Evolutionary conservation across 2,329 filamentous ascomycete genomes (phyloP).

Genomic region (Nectriaceae sp.): DNA sequence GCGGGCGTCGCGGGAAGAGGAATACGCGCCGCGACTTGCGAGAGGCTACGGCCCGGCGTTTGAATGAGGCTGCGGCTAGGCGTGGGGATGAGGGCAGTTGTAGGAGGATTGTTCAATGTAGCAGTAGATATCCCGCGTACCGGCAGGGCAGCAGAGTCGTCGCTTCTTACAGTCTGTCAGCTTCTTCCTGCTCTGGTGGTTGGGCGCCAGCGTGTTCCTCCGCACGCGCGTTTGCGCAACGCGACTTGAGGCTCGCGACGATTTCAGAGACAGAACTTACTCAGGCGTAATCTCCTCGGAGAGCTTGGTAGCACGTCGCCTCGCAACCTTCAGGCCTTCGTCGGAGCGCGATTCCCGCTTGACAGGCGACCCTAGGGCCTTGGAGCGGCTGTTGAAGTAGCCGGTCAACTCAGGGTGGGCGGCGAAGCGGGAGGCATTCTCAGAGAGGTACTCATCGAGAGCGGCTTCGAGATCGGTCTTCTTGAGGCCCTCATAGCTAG

Average conservation of each 20-base stretch:
- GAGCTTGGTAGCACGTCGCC: constrained; percentile 48
- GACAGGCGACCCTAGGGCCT: constrained; percentile 60
- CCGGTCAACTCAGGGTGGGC: constrained; percentile 65
- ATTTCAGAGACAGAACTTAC: constrained; percentile 42
- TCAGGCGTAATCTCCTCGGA: constrained; percentile 47
- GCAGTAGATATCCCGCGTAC: too few species aligned
- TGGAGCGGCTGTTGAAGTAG: constrained; percentile 73
- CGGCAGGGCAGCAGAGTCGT: neutral
- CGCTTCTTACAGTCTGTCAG: constrained; percentile 1
- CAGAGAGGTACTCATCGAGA: constrained; percentile 72
- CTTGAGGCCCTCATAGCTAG: constrained; percentile 68
- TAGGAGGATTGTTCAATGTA: too few species aligned
- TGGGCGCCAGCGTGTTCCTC: too few species aligned
- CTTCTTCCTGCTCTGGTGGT: neutral
- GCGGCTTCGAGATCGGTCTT: constrained; percentile 78
- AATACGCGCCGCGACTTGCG: constrained; percentile 59
- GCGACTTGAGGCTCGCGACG: neutral
- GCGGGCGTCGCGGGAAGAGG: constrained; percentile 81
- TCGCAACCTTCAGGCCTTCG: constrained; percentile 46
- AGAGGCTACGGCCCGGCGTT: constrained; percentile 53
- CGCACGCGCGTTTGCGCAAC: neutral
- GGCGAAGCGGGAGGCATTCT: constrained; percentile 66
- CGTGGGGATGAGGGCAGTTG: constrained; percentile 50
- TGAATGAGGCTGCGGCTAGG: constrained; percentile 55
- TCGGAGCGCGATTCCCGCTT: constrained; percentile 52